phyloP scores from a whole-genome alignment of 352 stramenopile species.

The Plasmopara halstedii region DNA sequence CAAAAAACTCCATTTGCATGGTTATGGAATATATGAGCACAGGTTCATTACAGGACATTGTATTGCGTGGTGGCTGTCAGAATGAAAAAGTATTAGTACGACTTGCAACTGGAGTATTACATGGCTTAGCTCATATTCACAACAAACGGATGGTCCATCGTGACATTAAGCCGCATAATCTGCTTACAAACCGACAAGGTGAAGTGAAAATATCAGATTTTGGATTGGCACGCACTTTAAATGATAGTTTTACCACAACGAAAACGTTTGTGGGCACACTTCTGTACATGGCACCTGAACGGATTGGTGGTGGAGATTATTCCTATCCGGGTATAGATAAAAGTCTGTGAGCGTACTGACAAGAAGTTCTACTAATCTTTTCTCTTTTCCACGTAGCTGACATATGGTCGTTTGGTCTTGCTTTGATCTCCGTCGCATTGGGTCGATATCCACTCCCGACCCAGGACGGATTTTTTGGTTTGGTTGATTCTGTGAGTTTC shows the following conservation, averaged over 20 bases:
- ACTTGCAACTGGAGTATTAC: conserved; percentile 63
- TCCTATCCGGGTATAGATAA: conserved; percentile 56
- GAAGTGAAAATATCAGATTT: conserved; percentile 88
- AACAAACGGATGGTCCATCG: conserved; percentile 85
- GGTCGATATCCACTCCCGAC: conserved; percentile 80
- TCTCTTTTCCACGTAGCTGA: conserved; percentile 33
- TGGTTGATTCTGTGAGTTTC: conserved; percentile 67
- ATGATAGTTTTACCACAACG: conserved; percentile 61
- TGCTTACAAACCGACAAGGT: conserved; percentile 81
- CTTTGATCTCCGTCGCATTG: conserved; percentile 69
- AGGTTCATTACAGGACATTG: conserved; percentile 86
- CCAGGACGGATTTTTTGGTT: conserved; percentile 83
- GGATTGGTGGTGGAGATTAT: conserved; percentile 88
- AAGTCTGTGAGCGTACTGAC: not conserved
- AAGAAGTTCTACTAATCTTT: conserved; percentile 1
- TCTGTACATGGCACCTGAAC: conserved; percentile 93
- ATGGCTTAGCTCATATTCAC: conserved; percentile 83
- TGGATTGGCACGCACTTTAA: conserved; percentile 69
- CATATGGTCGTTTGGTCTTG: conserved; percentile 80
- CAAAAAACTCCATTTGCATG: conserved; percentile 84
- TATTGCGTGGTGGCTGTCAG: conserved; percentile 67
- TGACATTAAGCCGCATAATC: conserved; percentile 90
- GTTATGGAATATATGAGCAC: conserved; percentile 93
- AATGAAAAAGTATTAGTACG: conserved; percentile 78
- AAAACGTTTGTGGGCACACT: conserved; percentile 92